These are phyloP conservation scores for Xylariaceae sp. DNA, from an alignment of 2,329 filamentous ascomycete genomes.

Conservation along the genomic window DNA sequence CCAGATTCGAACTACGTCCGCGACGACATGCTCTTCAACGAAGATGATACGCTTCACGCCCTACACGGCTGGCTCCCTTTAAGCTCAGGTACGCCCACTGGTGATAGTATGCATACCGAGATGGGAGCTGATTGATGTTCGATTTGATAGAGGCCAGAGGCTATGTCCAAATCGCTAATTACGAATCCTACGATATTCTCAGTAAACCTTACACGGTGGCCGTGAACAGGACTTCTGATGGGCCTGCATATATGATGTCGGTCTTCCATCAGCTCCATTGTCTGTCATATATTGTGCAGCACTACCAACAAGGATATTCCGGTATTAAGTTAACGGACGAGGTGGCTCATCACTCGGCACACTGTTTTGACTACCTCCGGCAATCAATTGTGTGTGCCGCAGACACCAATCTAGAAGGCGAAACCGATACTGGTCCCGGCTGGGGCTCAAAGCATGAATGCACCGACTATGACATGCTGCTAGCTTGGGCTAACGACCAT, in stretches of 20 bases:
- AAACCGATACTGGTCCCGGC: conserved; percentile 44
- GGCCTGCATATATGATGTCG: conserved; percentile 47
- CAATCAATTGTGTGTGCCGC: conserved; percentile 46
- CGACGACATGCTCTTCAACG: conserved; percentile 45
- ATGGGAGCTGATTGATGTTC: background rate
- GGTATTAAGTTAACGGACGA: conserved; percentile 41
- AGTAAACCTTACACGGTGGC: conserved; percentile 40
- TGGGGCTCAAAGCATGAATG: conserved; percentile 46
- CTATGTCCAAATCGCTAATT: conserved; percentile 42
- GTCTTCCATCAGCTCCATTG: conserved; percentile 50
- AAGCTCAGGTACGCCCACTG: conserved; percentile 36
- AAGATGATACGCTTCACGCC: conserved; percentile 40
- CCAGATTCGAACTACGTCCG: conserved; percentile 40
- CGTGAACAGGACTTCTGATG: conserved; percentile 40
- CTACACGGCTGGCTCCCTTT: conserved; percentile 46
- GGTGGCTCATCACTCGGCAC: conserved; percentile 44
- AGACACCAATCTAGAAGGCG: conserved; percentile 48
- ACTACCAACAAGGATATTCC: conserved; percentile 45
- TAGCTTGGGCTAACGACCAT: conserved; percentile 44
- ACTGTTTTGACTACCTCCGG: conserved; percentile 49
- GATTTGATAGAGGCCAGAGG: conserved; percentile 37
- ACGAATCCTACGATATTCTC: conserved; percentile 38
- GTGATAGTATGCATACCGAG: background rate
- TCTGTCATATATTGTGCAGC: conserved; percentile 44
- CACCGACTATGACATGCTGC: conserved; percentile 43